phyloP scores from a whole-genome alignment of 2,329 filamentous ascomycete genomes.

The Lecanicillium sp. region DNA sequence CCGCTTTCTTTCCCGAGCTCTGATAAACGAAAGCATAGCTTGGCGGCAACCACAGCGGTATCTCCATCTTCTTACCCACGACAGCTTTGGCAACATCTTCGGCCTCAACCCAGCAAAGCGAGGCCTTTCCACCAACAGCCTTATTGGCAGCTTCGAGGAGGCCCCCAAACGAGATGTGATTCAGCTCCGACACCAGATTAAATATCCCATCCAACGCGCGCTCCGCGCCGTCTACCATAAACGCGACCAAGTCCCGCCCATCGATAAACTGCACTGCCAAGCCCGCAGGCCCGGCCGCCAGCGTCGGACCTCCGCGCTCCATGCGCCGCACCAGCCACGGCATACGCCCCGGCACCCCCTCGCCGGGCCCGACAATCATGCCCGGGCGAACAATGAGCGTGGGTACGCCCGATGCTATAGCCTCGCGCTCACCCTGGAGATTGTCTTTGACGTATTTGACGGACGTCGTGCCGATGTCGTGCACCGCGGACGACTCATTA shows the following conservation, averaged over 20 bases:
- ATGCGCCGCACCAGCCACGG: constrained; percentile 13
- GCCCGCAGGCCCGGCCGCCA: constrained; percentile 14
- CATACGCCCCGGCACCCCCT: constrained; percentile 5
- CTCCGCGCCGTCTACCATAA: constrained; percentile 14
- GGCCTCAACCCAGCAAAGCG: constrained; percentile 11
- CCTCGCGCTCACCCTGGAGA: constrained; percentile 7
- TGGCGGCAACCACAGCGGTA: constrained; percentile 13
- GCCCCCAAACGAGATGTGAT: constrained; percentile 2
- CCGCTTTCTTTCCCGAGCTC: constrained; percentile 3
- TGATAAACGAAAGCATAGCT: not conserved
- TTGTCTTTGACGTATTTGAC: constrained; percentile 13
- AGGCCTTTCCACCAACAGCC: not conserved
- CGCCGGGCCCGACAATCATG: constrained; percentile 13
- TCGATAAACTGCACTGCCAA: constrained; percentile 15
- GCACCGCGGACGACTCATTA: constrained; percentile 13
- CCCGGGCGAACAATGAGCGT: constrained; percentile 11
- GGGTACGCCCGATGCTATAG: constrained; percentile 1
- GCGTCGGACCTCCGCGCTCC: constrained; percentile 9
- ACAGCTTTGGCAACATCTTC: constrained; percentile 10
- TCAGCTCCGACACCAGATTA: not conserved
- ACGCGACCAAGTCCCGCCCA: constrained; percentile 14
- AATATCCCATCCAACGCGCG: constrained; percentile 5
- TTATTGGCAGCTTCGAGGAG: constrained; percentile 11
- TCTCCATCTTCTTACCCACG: constrained; percentile 5
- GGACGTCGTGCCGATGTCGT: constrained; percentile 4